phyloP scores from a whole-genome alignment of 495 filamentous ascomycete species.

The Baudoinia panamericana region DNA sequence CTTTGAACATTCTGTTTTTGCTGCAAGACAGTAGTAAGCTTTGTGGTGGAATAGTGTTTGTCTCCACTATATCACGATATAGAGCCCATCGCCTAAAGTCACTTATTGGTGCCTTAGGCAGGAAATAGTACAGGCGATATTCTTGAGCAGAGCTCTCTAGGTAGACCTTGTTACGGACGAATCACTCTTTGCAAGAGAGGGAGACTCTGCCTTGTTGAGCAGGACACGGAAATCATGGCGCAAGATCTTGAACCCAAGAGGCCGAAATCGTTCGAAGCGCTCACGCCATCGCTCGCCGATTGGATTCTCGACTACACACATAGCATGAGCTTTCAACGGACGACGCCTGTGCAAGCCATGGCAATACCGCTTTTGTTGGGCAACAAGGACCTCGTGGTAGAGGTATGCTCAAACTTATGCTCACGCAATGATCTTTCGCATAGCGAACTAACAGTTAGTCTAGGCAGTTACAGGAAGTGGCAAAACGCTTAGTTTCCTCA shows the following conservation, averaged over 20 bases:
- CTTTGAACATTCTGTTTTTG: too few species aligned
- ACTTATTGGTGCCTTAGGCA: too few species aligned
- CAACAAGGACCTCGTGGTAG: conserved; percentile 94
- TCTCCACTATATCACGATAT: too few species aligned
- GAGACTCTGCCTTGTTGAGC: too few species aligned
- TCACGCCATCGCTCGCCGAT: conserved; percentile 67
- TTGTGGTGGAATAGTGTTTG: too few species aligned
- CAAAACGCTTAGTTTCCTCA: conserved; percentile 83
- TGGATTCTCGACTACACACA: conserved; percentile 80
- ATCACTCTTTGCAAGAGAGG: too few species aligned
- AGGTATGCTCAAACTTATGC: conserved; percentile 39
- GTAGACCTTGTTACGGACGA: too few species aligned
- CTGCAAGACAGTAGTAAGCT: too few species aligned
- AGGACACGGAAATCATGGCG: too few species aligned
- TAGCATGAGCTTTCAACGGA: conserved; percentile 71
- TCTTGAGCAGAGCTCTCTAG: too few species aligned
- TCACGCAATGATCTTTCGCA: conserved; percentile 4
- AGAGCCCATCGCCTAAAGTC: too few species aligned
- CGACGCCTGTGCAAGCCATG: conserved; percentile 92
- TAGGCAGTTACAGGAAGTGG: conserved; percentile 86
- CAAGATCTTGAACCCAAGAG: conserved; percentile 8
- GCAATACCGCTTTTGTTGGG: conserved; percentile 81
- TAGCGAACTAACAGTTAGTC: neutral
- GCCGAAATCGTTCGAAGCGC: conserved; percentile 59
- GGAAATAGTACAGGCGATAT: too few species aligned